Evolutionary conservation across 331 rosid species (phyloP), one percentile per base, ranked within the genome.

Genomic region (Prunus yedoensis): DNA sequence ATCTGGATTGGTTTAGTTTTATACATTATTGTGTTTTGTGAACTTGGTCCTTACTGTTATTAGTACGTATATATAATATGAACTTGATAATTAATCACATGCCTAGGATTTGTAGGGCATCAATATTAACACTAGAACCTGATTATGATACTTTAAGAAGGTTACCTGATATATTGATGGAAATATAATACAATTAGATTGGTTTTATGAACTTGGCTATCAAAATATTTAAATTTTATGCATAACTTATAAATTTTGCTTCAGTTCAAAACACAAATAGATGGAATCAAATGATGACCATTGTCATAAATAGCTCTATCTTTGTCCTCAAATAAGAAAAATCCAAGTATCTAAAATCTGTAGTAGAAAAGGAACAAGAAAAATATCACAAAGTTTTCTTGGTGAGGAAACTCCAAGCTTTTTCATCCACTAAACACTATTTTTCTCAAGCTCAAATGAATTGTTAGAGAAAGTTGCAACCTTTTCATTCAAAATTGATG

Each of bases 341-440:
- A 59, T 45, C 79, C 28, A 49, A 46, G 70, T 74, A 84, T 75
- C 70, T 53, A 64, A 81, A 74, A 77, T 77, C 65, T 21, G 49
- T 23, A 69, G 70, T 17, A 51, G 46, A 73, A 46, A 77, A 45
- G 68, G 28, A 35, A 77, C 27, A 17, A 17, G 74, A 76, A 81
- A 85, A 85, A 82, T 75, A 81, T 86, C 84, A 53, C 17, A 35
- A 64, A 50, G 64, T 71, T 83, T 78, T 72, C 76, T 70, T 73
- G 88, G 87, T 43, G 85, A 78, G 84, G 86, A 85, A 87, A 82
- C 54, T 66, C 82, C 85, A 74, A 73, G 75, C 77, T 27, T 65
- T 88, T 80, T 76, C 87, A 78, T 83, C 95, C 96, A 89, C 94
- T 73, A 63, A 10, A 30, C 41, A 62, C 1, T 41, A 63, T n/a